Percentiles rank a stretch among this genome's conserved stretches.
These are phyloP conservation scores for Ceratocystiopsis sp. DNA, from an alignment of 2,329 filamentous ascomycete species.

Conservation along the genomic window DNA sequence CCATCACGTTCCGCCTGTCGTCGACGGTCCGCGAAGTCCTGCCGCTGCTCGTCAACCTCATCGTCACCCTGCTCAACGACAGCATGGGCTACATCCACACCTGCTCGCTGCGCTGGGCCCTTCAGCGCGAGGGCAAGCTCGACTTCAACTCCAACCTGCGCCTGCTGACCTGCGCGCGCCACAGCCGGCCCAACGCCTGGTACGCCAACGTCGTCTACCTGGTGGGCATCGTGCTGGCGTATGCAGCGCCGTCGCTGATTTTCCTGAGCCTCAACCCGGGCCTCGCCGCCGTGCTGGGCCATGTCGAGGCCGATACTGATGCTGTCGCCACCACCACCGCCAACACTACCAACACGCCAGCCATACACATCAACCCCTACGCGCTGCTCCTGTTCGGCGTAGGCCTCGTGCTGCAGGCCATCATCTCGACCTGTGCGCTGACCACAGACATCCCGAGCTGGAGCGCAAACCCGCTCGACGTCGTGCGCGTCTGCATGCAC, in stretches of 20 bases:
- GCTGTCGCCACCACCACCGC: too few species aligned
- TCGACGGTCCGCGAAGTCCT: too few species aligned
- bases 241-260: slow-evolving; percentile 14
- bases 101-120: slow-evolving; percentile 16
- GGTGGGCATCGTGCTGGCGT: slow-evolving; percentile 13
- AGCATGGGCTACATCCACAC: slow-evolving; percentile 17
- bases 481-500: slow-evolving; percentile 9
- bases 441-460: slow-evolving; percentile 13
- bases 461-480: slow-evolving; percentile 17
- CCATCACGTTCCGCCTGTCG: too few species aligned
- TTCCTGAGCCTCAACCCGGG: slow-evolving; percentile 13
- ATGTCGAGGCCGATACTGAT: neutral
- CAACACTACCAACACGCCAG: neutral
- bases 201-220: slow-evolving; percentile 12
- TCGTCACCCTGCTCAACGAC: slow-evolving; percentile 15
- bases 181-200: slow-evolving; percentile 12
- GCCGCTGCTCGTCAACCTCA: too few species aligned
- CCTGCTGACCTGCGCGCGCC: slow-evolving; percentile 12
- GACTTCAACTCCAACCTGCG: slow-evolving; percentile 17
- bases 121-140: slow-evolving; percentile 14
- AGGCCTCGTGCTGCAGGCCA: slow-evolving; percentile 14
- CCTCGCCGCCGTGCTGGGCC: slow-evolving; percentile 8
- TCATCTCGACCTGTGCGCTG: slow-evolving; percentile 14
- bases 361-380: slow-evolving; percentile 10
- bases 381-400: slow-evolving; percentile 13